Conservation (phyloP, 306 rosid species). For the Arachis hypogaea region DNA sequence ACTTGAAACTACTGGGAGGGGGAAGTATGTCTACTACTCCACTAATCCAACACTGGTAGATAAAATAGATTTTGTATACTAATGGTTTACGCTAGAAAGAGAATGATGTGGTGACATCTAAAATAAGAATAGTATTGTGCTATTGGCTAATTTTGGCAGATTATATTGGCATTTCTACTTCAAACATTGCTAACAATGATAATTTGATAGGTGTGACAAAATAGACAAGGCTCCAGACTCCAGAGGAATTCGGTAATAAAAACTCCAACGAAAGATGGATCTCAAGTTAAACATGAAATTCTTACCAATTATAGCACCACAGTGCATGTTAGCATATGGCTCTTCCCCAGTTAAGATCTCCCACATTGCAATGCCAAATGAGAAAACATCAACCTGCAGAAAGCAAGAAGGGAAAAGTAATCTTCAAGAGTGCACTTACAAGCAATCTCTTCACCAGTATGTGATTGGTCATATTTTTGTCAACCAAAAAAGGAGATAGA, state of each 20-base stretch:
- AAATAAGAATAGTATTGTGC: background rate
- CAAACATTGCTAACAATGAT: background rate
- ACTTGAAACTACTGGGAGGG: too few relatives aligned
- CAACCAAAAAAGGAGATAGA: background rate
- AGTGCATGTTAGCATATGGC: slow-evolving; percentile 93
- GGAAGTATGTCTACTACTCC: too few relatives aligned
- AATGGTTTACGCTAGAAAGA: background rate
- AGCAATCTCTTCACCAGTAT: background rate
- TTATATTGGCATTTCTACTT: background rate
- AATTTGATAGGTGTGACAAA: slow-evolving; percentile 12
- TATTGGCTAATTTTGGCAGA: background rate
- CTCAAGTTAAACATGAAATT: background rate
- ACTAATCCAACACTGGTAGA: too few relatives aligned
- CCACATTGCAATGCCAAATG: slow-evolving; percentile 94
- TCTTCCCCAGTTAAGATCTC: slow-evolving; percentile 96
- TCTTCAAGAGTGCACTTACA: background rate
- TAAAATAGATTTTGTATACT: background rate
- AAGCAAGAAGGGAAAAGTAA: slow-evolving; percentile 7
- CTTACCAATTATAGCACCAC: slow-evolving; percentile 93
- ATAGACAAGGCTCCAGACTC: slow-evolving; percentile 7
- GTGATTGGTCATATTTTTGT: slow-evolving; percentile 5
- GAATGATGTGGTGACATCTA: background rate
- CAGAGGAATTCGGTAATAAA: slow-evolving; percentile 1
- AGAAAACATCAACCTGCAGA: slow-evolving; percentile 83
- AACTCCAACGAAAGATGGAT: background rate